phyloP scores from a whole-genome alignment of 768 basidiomycete genomes.

The Podaxis sp. region DNA sequence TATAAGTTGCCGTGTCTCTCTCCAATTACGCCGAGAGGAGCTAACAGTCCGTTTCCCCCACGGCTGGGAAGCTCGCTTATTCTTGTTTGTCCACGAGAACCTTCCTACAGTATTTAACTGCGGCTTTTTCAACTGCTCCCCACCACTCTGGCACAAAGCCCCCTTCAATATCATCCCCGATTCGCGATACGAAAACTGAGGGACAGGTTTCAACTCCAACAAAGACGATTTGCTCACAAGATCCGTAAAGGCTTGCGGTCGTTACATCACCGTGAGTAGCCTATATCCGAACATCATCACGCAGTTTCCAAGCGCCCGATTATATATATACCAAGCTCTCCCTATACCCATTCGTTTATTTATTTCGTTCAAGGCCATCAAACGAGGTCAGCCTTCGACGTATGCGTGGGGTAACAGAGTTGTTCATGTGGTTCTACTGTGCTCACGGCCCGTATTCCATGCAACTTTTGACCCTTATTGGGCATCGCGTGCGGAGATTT shows the following conservation, averaged over 20 bases:
- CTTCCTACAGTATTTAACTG: neutral
- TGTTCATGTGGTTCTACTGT: conserved; percentile 4
- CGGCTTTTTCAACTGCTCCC: neutral
- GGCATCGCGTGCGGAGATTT: neutral
- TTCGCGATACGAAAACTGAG: neutral
- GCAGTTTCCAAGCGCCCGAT: no score
- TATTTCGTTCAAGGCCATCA: neutral
- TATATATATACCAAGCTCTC: no score
- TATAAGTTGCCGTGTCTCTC: neutral
- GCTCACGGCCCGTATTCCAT: conserved; percentile 5
- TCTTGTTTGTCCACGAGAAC: neutral
- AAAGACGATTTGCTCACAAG: neutral
- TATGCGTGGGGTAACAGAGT: neutral
- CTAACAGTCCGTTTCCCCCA: neutral
- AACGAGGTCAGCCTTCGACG: neutral
- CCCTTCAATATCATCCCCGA: neutral
- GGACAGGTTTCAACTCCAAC: neutral
- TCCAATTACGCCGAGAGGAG: neutral
- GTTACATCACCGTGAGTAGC: neutral
- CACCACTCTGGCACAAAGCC: neutral
- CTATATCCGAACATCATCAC: no score
- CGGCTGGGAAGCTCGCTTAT: neutral
- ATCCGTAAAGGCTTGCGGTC: neutral
- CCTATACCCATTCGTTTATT: neutral
- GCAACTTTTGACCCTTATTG: conserved; percentile 7